Conservation (phyloP, 495 filamentous ascomycete genomes). For the Tuber indicum region DNA sequence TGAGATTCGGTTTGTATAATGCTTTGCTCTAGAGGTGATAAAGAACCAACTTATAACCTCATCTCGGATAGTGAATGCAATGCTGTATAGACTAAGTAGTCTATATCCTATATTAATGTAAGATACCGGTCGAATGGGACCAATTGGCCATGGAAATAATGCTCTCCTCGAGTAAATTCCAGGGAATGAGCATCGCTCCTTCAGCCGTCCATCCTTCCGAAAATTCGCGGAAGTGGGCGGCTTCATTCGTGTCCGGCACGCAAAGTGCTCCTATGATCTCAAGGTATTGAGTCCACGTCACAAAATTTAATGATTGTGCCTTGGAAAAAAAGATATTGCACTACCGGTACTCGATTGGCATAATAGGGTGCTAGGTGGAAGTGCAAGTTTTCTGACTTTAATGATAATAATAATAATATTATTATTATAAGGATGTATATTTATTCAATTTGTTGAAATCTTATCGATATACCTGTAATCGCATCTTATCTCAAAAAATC, state of each 20-base stretch:
- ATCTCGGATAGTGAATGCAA: background rate
- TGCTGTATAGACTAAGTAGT: background rate
- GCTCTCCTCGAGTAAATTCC: too few species aligned
- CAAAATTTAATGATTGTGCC: background rate
- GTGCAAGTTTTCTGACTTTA: background rate
- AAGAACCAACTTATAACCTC: background rate
- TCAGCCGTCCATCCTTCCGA: background rate
- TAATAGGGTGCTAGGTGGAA: background rate
- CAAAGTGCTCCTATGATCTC: background rate
- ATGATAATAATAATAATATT: background rate
- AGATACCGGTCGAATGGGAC: background rate
- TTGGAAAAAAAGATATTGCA: background rate
- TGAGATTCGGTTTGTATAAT: background rate
- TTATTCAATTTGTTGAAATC: background rate
- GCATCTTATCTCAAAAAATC: conserved; percentile 1
- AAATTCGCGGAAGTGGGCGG: too few species aligned
- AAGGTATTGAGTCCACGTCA: background rate
- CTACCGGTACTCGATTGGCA: too few species aligned
- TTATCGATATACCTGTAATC: conserved; percentile 8
- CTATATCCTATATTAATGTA: too few species aligned
- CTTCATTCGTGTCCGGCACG: background rate
- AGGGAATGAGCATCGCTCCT: background rate
- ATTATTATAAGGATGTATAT: conserved; percentile 3
- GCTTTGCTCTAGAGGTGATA: background rate
- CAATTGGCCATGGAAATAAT: background rate